Evolutionary conservation across 2,329 filamentous ascomycete genomes (phyloP).

Genomic region (Dothistroma septosporum): DNA sequence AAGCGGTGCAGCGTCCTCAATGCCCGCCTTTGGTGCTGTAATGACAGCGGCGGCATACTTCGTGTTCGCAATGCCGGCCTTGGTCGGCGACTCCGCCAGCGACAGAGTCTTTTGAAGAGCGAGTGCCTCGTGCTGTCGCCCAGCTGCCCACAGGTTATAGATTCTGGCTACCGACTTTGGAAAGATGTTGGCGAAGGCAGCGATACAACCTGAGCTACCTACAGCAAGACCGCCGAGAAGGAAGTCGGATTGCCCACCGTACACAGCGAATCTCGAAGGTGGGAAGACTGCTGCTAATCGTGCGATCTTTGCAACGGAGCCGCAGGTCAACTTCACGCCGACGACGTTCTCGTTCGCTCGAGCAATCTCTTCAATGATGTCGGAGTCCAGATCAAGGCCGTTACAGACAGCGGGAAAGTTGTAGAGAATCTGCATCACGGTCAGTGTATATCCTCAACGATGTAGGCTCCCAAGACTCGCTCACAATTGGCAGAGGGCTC

Average conservation of each 20-base stretch:
- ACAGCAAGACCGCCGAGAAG: constrained; percentile 49
- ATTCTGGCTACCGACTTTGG: constrained; percentile 55
- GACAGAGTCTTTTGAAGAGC: constrained; percentile 59
- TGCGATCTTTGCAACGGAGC: constrained; percentile 58
- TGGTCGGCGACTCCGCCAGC: constrained; percentile 62
- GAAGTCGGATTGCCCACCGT: constrained; percentile 66
- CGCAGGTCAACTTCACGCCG: constrained; percentile 64
- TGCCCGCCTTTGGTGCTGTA: constrained; percentile 54
- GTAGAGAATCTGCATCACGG: constrained; percentile 49
- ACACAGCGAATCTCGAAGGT: constrained; percentile 57
- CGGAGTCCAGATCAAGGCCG: constrained; percentile 64
- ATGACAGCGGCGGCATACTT: constrained; percentile 63
- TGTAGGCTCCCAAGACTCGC: background rate
- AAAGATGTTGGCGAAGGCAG: constrained; percentile 53
- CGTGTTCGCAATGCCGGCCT: constrained; percentile 62
- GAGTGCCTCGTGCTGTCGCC: constrained; percentile 56
- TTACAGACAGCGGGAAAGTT: constrained; percentile 68
- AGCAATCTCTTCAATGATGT: constrained; percentile 54
- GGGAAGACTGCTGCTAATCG: constrained; percentile 52
- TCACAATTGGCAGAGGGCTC: constrained; percentile 50
- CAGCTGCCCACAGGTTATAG: constrained; percentile 58
- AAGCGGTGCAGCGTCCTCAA: constrained; percentile 54
- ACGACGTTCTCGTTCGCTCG: constrained; percentile 53
- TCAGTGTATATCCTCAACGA: background rate
- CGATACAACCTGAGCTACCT: constrained; percentile 50